phyloP scores from a whole-genome alignment of 331 rosid species.

The Quercus tomentella region DNA sequence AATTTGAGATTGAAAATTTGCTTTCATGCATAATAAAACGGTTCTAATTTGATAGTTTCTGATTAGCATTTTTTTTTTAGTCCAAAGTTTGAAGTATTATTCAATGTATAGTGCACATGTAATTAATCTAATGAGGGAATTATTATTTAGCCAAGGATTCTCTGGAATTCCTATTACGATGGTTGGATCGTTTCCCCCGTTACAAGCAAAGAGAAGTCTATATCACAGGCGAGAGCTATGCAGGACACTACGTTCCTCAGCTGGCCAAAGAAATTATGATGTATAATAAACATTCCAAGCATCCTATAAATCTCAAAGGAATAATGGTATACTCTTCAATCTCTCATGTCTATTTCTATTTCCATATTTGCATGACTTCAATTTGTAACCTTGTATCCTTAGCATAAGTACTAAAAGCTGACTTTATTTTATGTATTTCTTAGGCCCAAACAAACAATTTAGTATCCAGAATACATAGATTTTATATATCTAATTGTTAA shows the following conservation, averaged over 20 bases:
- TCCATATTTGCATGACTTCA: neutral
- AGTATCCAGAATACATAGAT: too few relatives aligned
- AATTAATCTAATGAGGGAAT: neutral
- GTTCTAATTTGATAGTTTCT: too few relatives aligned
- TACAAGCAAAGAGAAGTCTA: conserved; percentile 67
- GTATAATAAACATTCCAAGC: conserved; percentile 47
- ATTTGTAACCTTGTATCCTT: too few relatives aligned
- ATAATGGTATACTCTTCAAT: conserved; percentile 54
- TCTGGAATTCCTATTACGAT: conserved; percentile 62
- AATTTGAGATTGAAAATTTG: neutral
- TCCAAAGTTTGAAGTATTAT: neutral
- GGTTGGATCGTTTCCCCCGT: conserved; percentile 85
- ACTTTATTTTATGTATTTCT: neutral
- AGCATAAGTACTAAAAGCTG: too few relatives aligned
- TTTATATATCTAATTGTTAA: too few relatives aligned
- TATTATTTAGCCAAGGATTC: conserved; percentile 72
- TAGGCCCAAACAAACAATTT: neutral
- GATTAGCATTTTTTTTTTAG: neutral
- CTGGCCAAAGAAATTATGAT: conserved; percentile 64
- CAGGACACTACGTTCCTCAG: conserved; percentile 97
- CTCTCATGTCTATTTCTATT: neutral
- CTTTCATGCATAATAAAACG: neutral
- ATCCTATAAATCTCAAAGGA: conserved; percentile 74
- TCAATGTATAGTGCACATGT: neutral
- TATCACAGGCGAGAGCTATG: conserved; percentile 94